phyloP scores from a whole-genome alignment of 441 rosid genomes.

The Daphne laureola region DNA sequence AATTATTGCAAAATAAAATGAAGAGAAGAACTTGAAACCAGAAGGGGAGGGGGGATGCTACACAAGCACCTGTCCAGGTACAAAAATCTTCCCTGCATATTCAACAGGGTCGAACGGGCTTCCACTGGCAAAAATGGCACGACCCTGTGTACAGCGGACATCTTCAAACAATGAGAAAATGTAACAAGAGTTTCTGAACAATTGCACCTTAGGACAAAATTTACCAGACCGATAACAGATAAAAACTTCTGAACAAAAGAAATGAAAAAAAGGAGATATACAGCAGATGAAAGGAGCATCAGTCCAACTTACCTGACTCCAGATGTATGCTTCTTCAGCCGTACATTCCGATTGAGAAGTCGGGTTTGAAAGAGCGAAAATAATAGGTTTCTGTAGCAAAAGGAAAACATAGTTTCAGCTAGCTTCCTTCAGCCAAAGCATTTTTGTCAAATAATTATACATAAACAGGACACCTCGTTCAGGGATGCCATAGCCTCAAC shows the following conservation, averaged over 20 bases:
- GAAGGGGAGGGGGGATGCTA: too few species aligned
- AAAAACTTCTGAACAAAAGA: too few species aligned
- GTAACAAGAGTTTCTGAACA: too few species aligned
- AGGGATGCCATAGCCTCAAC: conserved; percentile 72
- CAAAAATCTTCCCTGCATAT: conserved; percentile 41
- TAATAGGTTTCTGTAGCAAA: conserved; percentile 63
- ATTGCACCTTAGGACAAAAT: too few species aligned
- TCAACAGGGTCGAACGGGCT: conserved; percentile 75
- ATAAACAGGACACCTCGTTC: conserved; percentile 34
- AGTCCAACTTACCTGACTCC: conserved; percentile 56
- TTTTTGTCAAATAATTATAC: conserved; percentile 1
- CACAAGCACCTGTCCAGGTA: conserved; percentile 61
- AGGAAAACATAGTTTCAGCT: background rate
- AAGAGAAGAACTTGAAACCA: too few species aligned
- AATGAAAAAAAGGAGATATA: background rate
- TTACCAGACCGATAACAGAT: too few species aligned
- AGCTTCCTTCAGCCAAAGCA: conserved; percentile 13
- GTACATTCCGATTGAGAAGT: conserved; percentile 94
- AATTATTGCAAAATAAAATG: background rate
- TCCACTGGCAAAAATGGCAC: conserved; percentile 82
- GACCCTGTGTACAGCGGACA: conserved; percentile 42
- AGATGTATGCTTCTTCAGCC: conserved; percentile 79
- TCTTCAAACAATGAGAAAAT: background rate
- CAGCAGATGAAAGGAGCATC: conserved; percentile 1
- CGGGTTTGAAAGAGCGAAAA: conserved; percentile 86